These are phyloP conservation scores for Phaeosphaeria sp. DNA, from an alignment of 2,329 filamentous ascomycete genomes.

Conservation along the genomic window DNA sequence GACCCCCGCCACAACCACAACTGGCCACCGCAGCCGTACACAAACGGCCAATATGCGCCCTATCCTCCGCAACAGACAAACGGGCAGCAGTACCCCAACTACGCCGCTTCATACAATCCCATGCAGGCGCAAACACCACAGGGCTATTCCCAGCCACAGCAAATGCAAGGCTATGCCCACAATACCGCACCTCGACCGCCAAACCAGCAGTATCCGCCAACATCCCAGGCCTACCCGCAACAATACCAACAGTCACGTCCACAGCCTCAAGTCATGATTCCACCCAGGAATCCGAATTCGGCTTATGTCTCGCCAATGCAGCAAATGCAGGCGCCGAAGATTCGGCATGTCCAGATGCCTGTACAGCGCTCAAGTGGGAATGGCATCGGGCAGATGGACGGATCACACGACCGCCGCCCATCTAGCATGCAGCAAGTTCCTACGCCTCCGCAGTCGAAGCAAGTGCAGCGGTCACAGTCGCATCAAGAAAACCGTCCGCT, in stretches of 20 bases:
- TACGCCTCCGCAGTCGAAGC: slow-evolving; percentile 43
- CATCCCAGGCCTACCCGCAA: slow-evolving; percentile 18
- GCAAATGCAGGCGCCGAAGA: slow-evolving; percentile 35
- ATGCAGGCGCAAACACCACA: slow-evolving; percentile 30
- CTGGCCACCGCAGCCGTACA: slow-evolving; percentile 40
- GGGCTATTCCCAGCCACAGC: slow-evolving; percentile 19
- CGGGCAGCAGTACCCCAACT: slow-evolving; percentile 38
- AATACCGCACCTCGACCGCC: slow-evolving; percentile 32
- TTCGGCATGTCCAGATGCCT: slow-evolving; percentile 38
- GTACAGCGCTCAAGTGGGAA: slow-evolving; percentile 27
- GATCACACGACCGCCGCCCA: slow-evolving; percentile 18
- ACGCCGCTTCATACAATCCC: slow-evolving; percentile 27
- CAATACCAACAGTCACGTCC: slow-evolving; percentile 27
- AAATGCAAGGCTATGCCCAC: slow-evolving; percentile 24
- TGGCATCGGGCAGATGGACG: slow-evolving; percentile 23
- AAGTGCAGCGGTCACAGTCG: slow-evolving; percentile 47
- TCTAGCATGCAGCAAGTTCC: slow-evolving; percentile 23
- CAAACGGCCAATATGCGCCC: slow-evolving; percentile 37
- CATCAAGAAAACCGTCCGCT: slow-evolving; percentile 39
- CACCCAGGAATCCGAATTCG: slow-evolving; percentile 21
- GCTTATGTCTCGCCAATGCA: slow-evolving; percentile 30
- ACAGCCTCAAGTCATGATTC: slow-evolving; percentile 40
- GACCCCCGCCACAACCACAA: slow-evolving; percentile 46
- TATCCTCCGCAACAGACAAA: slow-evolving; percentile 36
- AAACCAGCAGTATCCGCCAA: slow-evolving; percentile 34